Conservation (phyloP, 2,329 filamentous ascomycete genomes). For the Cytospora chrysosperma region DNA sequence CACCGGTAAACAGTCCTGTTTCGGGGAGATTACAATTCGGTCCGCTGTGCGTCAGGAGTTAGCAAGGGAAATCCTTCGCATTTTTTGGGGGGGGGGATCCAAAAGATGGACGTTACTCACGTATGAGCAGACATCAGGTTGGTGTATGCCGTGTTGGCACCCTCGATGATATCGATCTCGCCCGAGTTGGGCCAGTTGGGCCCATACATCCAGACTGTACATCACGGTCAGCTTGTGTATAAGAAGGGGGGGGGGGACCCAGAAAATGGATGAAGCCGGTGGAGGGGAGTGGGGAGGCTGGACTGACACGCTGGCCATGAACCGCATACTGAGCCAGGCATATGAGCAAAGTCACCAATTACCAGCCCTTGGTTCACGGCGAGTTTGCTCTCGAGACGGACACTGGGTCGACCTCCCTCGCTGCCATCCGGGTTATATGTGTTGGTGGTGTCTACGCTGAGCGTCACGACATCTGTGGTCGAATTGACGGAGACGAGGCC, state of each 20-base stretch:
- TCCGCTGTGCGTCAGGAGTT: neutral
- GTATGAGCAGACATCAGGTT: slow-evolving; percentile 67
- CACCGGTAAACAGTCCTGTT: slow-evolving; percentile 28
- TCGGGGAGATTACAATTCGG: slow-evolving; percentile 11
- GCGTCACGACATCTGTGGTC: slow-evolving; percentile 41
- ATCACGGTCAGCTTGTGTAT: neutral
- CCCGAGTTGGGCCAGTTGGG: slow-evolving; percentile 60
- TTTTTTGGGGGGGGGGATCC: neutral
- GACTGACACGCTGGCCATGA: slow-evolving; percentile 42
- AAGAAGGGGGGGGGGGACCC: neutral
- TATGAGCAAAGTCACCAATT: slow-evolving; percentile 48
- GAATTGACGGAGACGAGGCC: slow-evolving; percentile 45
- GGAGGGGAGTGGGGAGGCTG: too few species aligned
- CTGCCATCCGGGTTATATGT: slow-evolving; percentile 40
- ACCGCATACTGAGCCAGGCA: slow-evolving; percentile 48
- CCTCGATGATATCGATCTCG: slow-evolving; percentile 71
- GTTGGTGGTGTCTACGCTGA: slow-evolving; percentile 46
- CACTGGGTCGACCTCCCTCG: slow-evolving; percentile 41
- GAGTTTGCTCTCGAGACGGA: slow-evolving; percentile 47
- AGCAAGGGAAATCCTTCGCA: neutral
- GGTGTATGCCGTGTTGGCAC: slow-evolving; percentile 59
- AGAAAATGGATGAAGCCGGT: neutral
- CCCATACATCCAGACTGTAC: slow-evolving; percentile 50
- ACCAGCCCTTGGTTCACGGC: slow-evolving; percentile 48
- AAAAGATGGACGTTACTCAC: slow-evolving; percentile 26